phyloP scores from a whole-genome alignment of 2,329 filamentous ascomycete genomes.

The Cladosporium sp. region DNA sequence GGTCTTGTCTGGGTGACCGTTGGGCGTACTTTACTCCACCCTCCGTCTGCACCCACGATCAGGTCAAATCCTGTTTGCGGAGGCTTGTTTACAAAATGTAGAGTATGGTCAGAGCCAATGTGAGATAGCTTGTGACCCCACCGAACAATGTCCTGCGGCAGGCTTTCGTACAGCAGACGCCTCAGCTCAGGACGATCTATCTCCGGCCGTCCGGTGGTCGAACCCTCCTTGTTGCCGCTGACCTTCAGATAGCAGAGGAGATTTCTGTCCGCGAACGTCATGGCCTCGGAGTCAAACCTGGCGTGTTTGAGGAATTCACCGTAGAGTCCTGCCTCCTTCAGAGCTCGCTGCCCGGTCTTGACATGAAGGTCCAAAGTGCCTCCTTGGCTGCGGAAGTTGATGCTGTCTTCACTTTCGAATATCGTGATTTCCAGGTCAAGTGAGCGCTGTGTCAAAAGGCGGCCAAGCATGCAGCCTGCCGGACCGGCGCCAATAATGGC shows the following conservation, averaged over 20 bases:
- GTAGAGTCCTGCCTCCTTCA: slow-evolving; percentile 29
- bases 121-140: slow-evolving; percentile 29
- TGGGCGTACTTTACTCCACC: slow-evolving; percentile 35
- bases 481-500: slow-evolving; percentile 35
- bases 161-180: slow-evolving; percentile 29
- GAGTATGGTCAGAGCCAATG: slow-evolving; percentile 17
- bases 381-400: slow-evolving; percentile 29
- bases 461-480: slow-evolving; percentile 30
- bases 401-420: slow-evolving; percentile 29
- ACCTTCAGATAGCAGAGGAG: slow-evolving; percentile 24
- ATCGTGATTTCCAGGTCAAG: slow-evolving; percentile 21
- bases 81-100: slow-evolving; percentile 28
- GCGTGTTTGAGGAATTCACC: slow-evolving; percentile 30
- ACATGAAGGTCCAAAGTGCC: slow-evolving; percentile 33
- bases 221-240: slow-evolving; percentile 22
- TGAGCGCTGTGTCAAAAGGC: slow-evolving; percentile 25
- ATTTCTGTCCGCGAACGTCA: slow-evolving; percentile 37
- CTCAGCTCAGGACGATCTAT: slow-evolving; percentile 32
- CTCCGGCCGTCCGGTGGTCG: slow-evolving; percentile 27
- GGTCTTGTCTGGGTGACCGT: slow-evolving; percentile 25
- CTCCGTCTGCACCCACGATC: slow-evolving; percentile 41
- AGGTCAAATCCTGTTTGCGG: slow-evolving; percentile 34
- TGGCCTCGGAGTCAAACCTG: slow-evolving; percentile 39
- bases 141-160: slow-evolving; percentile 23
- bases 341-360: slow-evolving; percentile 29